These are phyloP conservation scores for Lyophyllum atratum DNA, from an alignment of 768 basidiomycete genomes.

Conservation along the genomic window DNA sequence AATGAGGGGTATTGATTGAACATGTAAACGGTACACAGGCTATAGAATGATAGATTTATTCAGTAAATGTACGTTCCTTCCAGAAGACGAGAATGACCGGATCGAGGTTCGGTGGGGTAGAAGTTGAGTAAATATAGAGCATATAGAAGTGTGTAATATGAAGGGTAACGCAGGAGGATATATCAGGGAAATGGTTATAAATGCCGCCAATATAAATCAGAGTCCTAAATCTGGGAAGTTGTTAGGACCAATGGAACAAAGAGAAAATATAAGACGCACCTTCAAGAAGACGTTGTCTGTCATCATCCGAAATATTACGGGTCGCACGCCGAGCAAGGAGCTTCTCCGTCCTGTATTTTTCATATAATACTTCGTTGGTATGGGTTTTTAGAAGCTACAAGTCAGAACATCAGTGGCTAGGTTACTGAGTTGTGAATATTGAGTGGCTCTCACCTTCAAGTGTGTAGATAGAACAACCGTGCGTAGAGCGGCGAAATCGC, in stretches of 20 bases:
- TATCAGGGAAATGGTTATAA: conserved; percentile 12
- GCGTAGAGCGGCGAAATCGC: conserved; percentile 84
- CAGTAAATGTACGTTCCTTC: conserved; percentile 13
- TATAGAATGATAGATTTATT: conserved; percentile 1
- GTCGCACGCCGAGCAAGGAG: conserved; percentile 85
- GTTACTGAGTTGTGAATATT: not conserved
- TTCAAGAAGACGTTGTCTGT: conserved; percentile 71
- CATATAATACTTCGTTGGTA: conserved; percentile 90
- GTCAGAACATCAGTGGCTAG: not conserved
- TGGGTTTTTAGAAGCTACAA: conserved; percentile 74
- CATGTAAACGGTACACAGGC: conserved; percentile 9
- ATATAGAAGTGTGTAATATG: conserved; percentile 9
- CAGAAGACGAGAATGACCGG: conserved; percentile 10
- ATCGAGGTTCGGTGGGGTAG: not conserved
- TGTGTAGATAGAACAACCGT: conserved; percentile 85
- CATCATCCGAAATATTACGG: conserved; percentile 72
- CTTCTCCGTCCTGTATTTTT: conserved; percentile 91
- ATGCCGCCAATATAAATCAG: conserved; percentile 26
- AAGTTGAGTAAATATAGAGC: conserved; percentile 6
- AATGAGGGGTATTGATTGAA: conserved; percentile 3
- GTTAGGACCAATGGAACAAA: not conserved
- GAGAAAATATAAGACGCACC: conserved; percentile 41
- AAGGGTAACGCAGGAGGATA: conserved; percentile 15
- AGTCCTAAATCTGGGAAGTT: conserved; percentile 44
- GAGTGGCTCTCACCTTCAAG: conserved; percentile 61